Base-by-base conservation (phyloP, 306 rosid species). In the Pterocarpus macrocarpus region DNA sequence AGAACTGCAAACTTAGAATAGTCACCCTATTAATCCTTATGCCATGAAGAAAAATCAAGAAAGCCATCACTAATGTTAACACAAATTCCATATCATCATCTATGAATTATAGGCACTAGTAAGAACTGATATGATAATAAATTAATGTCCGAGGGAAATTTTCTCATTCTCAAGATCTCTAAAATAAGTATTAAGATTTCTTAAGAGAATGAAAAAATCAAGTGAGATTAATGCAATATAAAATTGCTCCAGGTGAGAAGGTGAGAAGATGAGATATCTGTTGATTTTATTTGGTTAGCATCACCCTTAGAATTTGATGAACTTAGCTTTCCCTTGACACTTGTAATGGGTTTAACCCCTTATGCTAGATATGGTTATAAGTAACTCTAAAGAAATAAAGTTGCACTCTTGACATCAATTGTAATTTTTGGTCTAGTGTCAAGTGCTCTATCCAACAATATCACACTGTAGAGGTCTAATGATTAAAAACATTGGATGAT, bases 391-490 rank as follows among this genome's bases (percentile, higher is more conserved):
- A 2, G 47, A 6, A 43, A 43, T 43, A 43, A 43, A 43, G 10
- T 43, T 43, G 10, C 47, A 43, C 47, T 8, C 10, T 5, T 5
- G 47, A 43, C 47, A 43, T 5, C 10, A 43, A 7, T 8, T 6
- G 5, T 4, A 43, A 43, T 22, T 22, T 43, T 5, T 43, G 47
- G 8, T 8, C 47, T 43, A 43, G 47, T 7, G 2, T 2, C 5
- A 43, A 43, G 8, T 43, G 47, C 5, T 43, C 5, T 7, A 43
- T 43, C 8, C 56, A 43, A 74, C 8, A 3, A 55, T 69, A 43
- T 64, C 44, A 69, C 55, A 74, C 67, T 39, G 8, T 41, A 64
- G 53, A 70, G 58, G 55, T 64, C 73, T 47, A 73, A 12, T 78
- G 44, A 62, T 41, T 6, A 22, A 44, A 78, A 78, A 69, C 13